These are phyloP conservation scores for Pestalotiopsis sp. DNA, from an alignment of 2,329 filamentous ascomycete species.

Conservation along the genomic window DNA sequence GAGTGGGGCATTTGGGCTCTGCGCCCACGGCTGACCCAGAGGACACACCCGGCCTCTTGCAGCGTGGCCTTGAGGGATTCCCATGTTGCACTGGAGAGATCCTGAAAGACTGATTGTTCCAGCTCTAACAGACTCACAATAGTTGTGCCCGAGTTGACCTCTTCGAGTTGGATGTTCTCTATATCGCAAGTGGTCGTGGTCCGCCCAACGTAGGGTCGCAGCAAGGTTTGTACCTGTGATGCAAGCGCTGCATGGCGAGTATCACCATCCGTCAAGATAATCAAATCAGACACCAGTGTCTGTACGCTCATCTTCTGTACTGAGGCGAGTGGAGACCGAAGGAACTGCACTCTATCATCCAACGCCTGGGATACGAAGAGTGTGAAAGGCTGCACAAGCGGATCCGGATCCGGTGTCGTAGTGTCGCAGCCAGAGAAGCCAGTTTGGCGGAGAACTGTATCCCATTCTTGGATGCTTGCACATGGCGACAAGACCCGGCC, in stretches of 20 bases:
- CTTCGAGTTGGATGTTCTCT: no score
- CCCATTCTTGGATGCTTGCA: not conserved
- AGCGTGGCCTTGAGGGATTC: not conserved
- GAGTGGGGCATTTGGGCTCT: not conserved
- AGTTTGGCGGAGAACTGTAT: not conserved
- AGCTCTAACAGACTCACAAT: no score
- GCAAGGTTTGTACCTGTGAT: no score
- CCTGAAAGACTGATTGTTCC: no score
- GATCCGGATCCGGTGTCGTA: not conserved
- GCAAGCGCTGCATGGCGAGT: no score
- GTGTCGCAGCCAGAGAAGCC: not conserved
- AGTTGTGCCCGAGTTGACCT: no score
- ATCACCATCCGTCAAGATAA: no score
- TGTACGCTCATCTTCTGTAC: no score
- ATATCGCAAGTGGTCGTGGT: no score
- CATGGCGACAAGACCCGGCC: not conserved
- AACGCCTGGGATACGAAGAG: not conserved
- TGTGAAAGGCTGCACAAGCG: not conserved
- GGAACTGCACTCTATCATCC: not conserved
- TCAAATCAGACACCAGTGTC: no score
- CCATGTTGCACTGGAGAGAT: not conserved
- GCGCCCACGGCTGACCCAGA: slow-evolving; percentile 10
- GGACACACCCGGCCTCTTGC: slow-evolving; percentile 8
- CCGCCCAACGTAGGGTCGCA: no score
- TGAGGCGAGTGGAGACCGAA: no score